Evolutionary conservation across 2,329 filamentous ascomycete species (phyloP), one percentile per base, ranked within the genome.

Genomic region (Fusarium burgessii): DNA sequence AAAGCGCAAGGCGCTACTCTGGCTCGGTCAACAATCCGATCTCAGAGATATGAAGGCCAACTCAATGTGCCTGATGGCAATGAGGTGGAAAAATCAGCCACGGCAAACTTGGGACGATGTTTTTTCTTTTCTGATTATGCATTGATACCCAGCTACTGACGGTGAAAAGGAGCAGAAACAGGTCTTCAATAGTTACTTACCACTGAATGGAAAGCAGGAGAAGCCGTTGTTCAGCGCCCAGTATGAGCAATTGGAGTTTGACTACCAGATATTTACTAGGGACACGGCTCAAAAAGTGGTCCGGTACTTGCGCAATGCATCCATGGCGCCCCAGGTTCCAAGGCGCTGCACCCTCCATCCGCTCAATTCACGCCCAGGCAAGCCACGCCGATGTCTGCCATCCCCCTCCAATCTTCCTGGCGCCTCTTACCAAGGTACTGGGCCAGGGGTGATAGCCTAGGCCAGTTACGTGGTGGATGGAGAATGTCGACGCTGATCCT

Each of bases 391-490:
- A 72, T 66, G 58, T 58, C 43, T 64, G 45, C 27, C 62, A 62
- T 60, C 73, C 72, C 71, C 74, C 71, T 76, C 71, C 65, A 72
- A 76, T 75, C 68, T 73, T 74, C 66, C 61, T 70, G 56, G 71
- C 58, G 49, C 58, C 73, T 73, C 66, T 68, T 74, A 70, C 75
- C 76, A 77, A 72, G 51, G 61, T 68, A 64, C 66, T 60, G 74
- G 69, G 67, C 74, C 71, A 72, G 70, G 74, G 72, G 68, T 72
- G 69, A 20, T 51, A 20, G 20, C 32, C 47, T 25, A 51, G 47
- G 32, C 33, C 42, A 54, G 60, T 63, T 70, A 55, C 50, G 63
- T 66, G 58, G 71, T 63, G 63, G 68, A 64, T 58, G 58, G 67
- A 62, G 73, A 62, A 66, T 47, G 65, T 62, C 63, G 60, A 66